Conservation (phyloP, 1,284 basidiomycete genomes). For the Apiotrichum laibachii region DNA sequence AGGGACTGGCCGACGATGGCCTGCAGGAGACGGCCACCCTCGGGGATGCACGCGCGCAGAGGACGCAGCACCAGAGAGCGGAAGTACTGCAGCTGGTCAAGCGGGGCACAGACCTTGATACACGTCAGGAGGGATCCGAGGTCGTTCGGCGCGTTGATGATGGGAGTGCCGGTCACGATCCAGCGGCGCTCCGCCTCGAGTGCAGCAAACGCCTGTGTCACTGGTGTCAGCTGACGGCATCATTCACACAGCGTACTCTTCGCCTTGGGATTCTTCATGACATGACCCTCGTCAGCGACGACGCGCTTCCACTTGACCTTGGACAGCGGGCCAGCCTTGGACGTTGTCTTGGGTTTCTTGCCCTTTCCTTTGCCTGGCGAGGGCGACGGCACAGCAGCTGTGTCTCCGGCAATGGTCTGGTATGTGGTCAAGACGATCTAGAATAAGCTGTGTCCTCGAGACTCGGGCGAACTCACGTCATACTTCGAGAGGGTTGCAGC, state of each 20-base stretch:
- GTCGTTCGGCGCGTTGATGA: constrained; percentile 79
- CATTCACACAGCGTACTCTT: constrained; percentile 62
- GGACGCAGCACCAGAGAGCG: constrained; percentile 71
- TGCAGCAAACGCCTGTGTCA: constrained; percentile 67
- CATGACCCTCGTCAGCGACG: constrained; percentile 84
- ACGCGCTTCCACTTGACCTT: constrained; percentile 78
- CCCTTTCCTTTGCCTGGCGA: constrained; percentile 17
- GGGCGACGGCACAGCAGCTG: constrained; percentile 11
- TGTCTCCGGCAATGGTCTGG: constrained; percentile 57
- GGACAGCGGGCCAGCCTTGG: constrained; percentile 58
- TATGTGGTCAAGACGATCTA: constrained; percentile 83
- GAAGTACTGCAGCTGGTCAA: constrained; percentile 76
- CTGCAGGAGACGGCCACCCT: constrained; percentile 70
- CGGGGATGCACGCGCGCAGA: constrained; percentile 63
- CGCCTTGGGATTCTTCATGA: constrained; percentile 76
- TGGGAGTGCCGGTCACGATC: constrained; percentile 65
- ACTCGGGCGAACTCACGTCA: constrained; percentile 54
- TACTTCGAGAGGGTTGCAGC: constrained; percentile 62
- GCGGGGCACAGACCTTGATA: constrained; percentile 71
- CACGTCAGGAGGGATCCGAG: constrained; percentile 80
- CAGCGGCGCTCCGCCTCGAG: constrained; percentile 73
- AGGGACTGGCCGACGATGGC: constrained; percentile 79
- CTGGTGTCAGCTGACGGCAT: constrained; percentile 18
- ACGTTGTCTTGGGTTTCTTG: constrained; percentile 34
- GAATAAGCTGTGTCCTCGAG: neutral